These are phyloP conservation scores for Cryptococcus sp. DNA, from an alignment of 1,284 basidiomycete species.

Conservation along the genomic window DNA sequence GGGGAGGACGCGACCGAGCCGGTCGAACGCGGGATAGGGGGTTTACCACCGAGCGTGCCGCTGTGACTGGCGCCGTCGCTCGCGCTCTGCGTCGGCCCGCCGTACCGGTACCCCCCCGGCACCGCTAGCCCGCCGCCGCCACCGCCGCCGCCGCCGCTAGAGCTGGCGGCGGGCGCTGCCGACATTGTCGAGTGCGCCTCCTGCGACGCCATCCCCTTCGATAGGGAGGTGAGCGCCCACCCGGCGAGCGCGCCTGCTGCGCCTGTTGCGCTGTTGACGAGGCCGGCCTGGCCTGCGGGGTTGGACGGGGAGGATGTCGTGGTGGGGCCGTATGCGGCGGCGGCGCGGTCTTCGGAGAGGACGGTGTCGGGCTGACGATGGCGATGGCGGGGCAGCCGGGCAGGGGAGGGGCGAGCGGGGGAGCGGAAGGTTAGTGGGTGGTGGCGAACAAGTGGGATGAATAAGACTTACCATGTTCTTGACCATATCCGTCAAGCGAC, in stretches of 20 bases:
- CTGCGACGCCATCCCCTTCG: constrained; percentile 69
- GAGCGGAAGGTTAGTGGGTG: neutral
- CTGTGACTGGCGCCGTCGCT: constrained; percentile 3
- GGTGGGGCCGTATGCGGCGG: constrained; percentile 39
- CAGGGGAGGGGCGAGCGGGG: neutral
- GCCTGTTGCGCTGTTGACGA: constrained; percentile 80
- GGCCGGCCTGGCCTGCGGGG: constrained; percentile 50
- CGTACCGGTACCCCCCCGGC: neutral
- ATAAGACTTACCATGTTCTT: constrained; percentile 64
- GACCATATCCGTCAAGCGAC: constrained; percentile 73
- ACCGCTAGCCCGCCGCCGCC: neutral
- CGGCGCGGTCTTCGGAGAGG: constrained; percentile 45
- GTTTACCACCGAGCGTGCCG: neutral
- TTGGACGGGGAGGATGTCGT: constrained; percentile 49
- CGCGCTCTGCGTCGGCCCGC: neutral
- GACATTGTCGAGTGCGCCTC: constrained; percentile 68
- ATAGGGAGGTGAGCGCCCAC: constrained; percentile 86
- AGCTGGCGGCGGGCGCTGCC: constrained; percentile 28
- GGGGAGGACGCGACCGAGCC: neutral
- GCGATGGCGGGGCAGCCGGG: too few relatives aligned
- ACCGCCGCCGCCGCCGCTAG: neutral
- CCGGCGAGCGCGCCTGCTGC: constrained; percentile 86
- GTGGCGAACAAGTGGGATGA: neutral
- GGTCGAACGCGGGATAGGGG: neutral
- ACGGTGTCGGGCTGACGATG: constrained; percentile 64